Evolutionary conservation across 257 asterid species (phyloP), one percentile per base, ranked within the genome.

Genomic region (Solanum arcanum): DNA sequence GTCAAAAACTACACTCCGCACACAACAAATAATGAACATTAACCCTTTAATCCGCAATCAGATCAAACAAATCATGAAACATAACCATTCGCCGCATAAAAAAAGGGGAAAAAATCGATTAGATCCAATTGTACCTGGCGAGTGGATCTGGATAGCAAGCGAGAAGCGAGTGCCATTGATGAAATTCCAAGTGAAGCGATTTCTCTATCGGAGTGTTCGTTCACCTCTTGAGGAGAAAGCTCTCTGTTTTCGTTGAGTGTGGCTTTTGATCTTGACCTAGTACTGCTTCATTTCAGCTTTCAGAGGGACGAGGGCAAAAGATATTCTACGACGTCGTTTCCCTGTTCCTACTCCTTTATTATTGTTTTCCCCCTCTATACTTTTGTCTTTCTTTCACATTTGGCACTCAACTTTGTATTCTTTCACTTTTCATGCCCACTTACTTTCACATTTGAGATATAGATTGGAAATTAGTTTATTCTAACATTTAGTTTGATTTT

Each of bases 91-190:
- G 14, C 70, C 37, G 27, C 20, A 66, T 9, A 11, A 27, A 69
- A 41, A 44, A 31, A 4, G 2, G 20, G 12, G 25, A 12, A 46
- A 8, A 31, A 80, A 42, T 12, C 33, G 66, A 82, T 29, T 35
- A 62, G 59, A 76, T 76, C 23, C 35, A 77, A 39, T 41, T n/a
- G 76, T 84, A 95, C 98, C 98, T 92, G 96, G 86, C 95, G 94
- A 82, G 91, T 90, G 85, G 98, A 94, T 94, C 95, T 91, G 91
- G 94, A 94, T 85, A 94, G 94, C 41, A 91, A 76, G 70, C 98
- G 98, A 88, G 95, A 62, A 91, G 96, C 86, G 87, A 92, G 87
- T 86, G 96, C 93, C 98, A 95, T 95, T 27, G 86, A 47, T 49
- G 42, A 64, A 31, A 0, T 33, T 47, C 39, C 29, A 5, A 83